Evolutionary conservation across 768 basidiomycete genomes (phyloP).

Genomic region (Tulasnella sp.): DNA sequence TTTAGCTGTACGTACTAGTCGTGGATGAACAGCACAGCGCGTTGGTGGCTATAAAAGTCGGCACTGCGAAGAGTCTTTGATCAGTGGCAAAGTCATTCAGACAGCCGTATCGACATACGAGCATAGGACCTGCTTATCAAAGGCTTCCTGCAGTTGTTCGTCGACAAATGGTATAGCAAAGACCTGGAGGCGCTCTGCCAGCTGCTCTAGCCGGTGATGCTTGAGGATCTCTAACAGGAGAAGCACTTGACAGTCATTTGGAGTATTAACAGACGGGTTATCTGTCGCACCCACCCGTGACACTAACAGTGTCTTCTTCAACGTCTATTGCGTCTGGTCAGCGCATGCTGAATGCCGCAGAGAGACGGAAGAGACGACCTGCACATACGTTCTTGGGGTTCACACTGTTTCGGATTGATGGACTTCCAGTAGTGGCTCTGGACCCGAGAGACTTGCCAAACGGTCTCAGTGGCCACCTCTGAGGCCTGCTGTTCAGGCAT

Average conservation of each 20-base stretch:
- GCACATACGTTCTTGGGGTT: conserved; percentile 62
- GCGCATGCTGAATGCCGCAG: background rate
- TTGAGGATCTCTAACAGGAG: conserved; percentile 61
- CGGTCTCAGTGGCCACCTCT: conserved; percentile 75
- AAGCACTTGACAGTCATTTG: background rate
- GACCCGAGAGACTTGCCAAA: conserved; percentile 75
- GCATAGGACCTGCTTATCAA: conserved; percentile 77
- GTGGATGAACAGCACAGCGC: conserved; percentile 75
- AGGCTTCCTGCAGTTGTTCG: conserved; percentile 53
- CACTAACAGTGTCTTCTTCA: conserved; percentile 50
- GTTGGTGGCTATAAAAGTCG: conserved; percentile 62
- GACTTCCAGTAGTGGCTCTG: conserved; percentile 90
- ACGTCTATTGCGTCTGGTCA: conserved; percentile 34
- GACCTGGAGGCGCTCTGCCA: conserved; percentile 67
- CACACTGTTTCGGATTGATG: conserved; percentile 69
- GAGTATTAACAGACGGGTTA: background rate
- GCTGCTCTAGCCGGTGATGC: conserved; percentile 71
- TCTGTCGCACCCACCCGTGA: conserved; percentile 44
- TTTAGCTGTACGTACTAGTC: conserved; percentile 67
- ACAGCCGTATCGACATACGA: conserved; percentile 56
- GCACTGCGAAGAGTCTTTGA: conserved; percentile 33
- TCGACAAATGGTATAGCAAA: conserved; percentile 69
- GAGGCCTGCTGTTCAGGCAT: conserved; percentile 62
- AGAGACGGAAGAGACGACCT: background rate
- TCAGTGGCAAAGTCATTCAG: background rate